A percentile compares a stretch with the other conserved stretches of the same genome.
Evolutionary conservation across 805 yeast genomes (phyloP).

Genomic region (Starmerella khaoyaiensis): DNA sequence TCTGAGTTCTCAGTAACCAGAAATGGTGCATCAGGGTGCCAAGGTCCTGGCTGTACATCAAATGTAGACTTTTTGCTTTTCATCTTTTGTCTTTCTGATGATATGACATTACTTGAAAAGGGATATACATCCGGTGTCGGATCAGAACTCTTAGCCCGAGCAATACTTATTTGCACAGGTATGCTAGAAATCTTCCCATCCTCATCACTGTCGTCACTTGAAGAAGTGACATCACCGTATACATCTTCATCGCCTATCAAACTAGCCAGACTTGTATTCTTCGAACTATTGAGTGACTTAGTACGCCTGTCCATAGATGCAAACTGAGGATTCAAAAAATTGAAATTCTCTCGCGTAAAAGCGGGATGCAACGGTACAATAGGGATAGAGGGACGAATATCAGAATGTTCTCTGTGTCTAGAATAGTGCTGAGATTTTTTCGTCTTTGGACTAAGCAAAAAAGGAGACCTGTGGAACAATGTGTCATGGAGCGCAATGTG

Average conservation of each 20-base stretch:
- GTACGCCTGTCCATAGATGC: background rate
- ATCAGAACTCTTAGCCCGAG: background rate
- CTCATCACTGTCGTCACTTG: conserved; percentile 2
- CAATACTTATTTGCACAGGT: background rate
- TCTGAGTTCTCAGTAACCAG: conserved; percentile 27
- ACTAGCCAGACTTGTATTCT: conserved; percentile 7
- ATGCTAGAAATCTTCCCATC: background rate
- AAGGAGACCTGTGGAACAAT: conserved; percentile 69
- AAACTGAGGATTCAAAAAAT: background rate
- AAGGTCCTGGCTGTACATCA: conserved; percentile 9
- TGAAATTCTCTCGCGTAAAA: conserved; percentile 8
- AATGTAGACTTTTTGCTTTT: conserved; percentile 3
- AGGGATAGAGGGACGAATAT: conserved; percentile 10
- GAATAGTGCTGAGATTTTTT: conserved; percentile 9
- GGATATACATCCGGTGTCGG: conserved; percentile 10
- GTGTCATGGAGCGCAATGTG: conserved; percentile 65
- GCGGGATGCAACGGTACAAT: conserved; percentile 13
- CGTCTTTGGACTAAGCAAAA: conserved; percentile 35
- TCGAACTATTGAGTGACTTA: background rate
- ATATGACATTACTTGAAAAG: conserved; percentile 4
- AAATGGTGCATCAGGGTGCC: conserved; percentile 19
- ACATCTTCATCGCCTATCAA: background rate
- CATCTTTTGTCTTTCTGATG: conserved; percentile 6
- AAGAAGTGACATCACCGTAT: background rate
- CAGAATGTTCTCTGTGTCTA: conserved; percentile 1